Evolutionary conservation across 176 grass and related monocot genomes (phyloP), one percentile per base, ranked within the genome.

Genomic region (Zizania latifolia): DNA sequence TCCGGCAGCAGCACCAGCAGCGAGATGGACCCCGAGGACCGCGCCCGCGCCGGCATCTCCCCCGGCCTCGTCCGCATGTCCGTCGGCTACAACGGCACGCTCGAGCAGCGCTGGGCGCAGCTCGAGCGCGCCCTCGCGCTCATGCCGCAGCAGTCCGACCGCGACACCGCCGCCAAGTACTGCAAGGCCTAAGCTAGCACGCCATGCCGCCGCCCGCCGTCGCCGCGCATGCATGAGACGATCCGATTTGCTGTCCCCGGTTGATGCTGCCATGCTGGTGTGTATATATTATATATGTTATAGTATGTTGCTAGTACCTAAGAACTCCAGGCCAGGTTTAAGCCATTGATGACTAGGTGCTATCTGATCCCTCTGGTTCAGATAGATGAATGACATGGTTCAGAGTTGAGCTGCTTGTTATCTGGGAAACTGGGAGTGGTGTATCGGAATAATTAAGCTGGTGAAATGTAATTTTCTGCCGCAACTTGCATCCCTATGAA

Each of bases 101-200:
- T 98, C 23, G 94, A 98, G 78, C 94, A 98, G 88, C 74, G 91
- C 4, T 98, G 90, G 94, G 70, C 69, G 75, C 94, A 98, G 91
- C 86, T 98, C 30, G 89, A 98, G 75, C 68, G 89, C 61, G 94
- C 94, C 0, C 84, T 98, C 62, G 66, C 81, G 5, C 78, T 98
- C 88, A 75, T 87, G 75, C 80, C n/a, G 46, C 46, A 89, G 34
- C 58, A 81, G 65, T 60, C 39, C 2, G 15, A 35, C 21, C 45
- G 39, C 17, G 15, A 26, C n/a, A 22, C 35, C 0, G 66, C 13
- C 9, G 30, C 8, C 40, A 73, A 73, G 59, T 56, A 87, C 78
- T 35, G 74, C 74, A 87, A 78, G 68, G 51, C 67, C 40, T 87
- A 58, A 81, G n/a, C n/a, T n/a, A n/a, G n/a, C n/a, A n/a, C n/a